Evolutionary conservation across 208 protist species (phyloP).

Genomic region (Acanthamoeba lenticulata): DNA sequence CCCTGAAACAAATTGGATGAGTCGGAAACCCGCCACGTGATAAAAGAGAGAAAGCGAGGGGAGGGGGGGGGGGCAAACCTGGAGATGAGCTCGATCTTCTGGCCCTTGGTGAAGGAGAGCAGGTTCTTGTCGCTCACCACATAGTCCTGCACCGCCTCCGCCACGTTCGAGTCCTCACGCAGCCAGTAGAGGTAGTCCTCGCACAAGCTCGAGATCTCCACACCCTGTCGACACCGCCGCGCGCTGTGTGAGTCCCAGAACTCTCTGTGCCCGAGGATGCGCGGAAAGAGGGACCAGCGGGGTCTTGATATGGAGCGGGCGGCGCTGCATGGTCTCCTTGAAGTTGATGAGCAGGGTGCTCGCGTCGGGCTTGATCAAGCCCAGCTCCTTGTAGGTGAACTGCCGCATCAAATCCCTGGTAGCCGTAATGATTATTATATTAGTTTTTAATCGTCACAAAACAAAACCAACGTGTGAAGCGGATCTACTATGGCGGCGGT

Average conservation of each 20-base stretch:
- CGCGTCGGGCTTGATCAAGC: neutral
- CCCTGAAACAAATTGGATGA: neutral
- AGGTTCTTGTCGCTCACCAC: neutral
- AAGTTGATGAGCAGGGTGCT: neutral
- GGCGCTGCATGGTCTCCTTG: neutral
- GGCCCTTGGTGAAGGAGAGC: neutral
- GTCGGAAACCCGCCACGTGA: neutral
- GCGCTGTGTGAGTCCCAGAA: neutral
- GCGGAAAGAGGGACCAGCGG: neutral
- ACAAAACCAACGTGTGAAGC: neutral
- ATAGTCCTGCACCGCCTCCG: neutral
- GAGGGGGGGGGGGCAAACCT: constrained; percentile 14
- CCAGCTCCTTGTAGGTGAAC: neutral
- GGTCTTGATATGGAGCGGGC: neutral
- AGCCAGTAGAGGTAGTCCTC: constrained; percentile 48
- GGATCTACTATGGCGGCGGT: no score
- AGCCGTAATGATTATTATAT: neutral
- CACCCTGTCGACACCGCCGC: neutral
- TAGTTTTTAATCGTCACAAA: neutral
- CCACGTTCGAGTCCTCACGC: neutral
- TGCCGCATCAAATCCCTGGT: neutral
- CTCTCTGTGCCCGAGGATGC: neutral
- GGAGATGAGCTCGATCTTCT: constrained; percentile 69
- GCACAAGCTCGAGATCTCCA: constrained; percentile 8
- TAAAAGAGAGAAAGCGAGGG: neutral